Base-by-base conservation (phyloP, 2,329 filamentous ascomycete species). In the Trematosphaeria pertusa region DNA sequence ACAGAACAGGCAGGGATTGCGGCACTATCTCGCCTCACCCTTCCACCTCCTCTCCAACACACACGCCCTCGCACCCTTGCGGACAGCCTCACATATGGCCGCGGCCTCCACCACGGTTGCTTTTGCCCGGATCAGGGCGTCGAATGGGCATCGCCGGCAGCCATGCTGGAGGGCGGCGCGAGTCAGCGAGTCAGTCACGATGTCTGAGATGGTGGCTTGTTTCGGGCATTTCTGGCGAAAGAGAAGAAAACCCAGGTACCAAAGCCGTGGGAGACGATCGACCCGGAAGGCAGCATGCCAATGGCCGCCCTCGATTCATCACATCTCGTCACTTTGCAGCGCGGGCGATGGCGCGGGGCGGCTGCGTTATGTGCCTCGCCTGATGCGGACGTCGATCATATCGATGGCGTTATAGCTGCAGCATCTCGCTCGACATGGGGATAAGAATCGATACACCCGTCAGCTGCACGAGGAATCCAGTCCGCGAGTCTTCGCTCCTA, bases 201-300 rank as follows among this genome's bases (percentile, higher is more conserved):
- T 39, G 34, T 31, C 37, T 35, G 47, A 19, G 12, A 21, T 34
- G 43, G 34, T 35, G 46, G 42, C 46, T 17, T 33, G 30, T 26
- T 19, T 43, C 14, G 38, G 48, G 20, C 21, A 15, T 21, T n/a
- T 37, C 14, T 9, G 31, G 31, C 15, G 10, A 33, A 39, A 41
- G 42, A 49, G 33, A 54, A 41, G 30, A 38, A 48, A 46, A 49
- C 48, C 54, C 54, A 48, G 42, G 28, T 43, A 54, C 54, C 54
- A 48, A 14, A 37, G 41, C 51, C 3, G 45, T 32, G 53, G 54
- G 47, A 49, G 11, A n/a, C 2, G 54, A 57, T 57, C 54, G 54
- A 52, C 54, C 17, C n/a, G 38, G 35, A 28, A 8, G 8, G 36
- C 36, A 34, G 30, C 43, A 17, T 39, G 26, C 12, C 28, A 31